Conservation (phyloP, 2,329 filamentous ascomycete genomes). For the Microcera coccophila region DNA sequence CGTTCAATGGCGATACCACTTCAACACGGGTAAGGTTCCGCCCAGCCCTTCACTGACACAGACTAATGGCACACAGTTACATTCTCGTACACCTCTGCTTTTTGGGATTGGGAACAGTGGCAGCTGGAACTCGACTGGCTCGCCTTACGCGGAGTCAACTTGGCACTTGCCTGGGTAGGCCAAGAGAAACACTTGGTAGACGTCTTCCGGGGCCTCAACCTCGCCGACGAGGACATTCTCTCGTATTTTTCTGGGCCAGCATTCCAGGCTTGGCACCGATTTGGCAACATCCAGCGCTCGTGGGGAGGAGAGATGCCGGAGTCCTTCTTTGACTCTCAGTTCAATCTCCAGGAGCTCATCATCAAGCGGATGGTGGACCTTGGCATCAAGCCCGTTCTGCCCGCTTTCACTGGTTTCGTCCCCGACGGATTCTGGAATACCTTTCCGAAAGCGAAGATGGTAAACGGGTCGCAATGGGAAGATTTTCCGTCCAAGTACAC, state of each 20-base stretch:
- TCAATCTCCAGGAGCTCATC: constrained; percentile 46
- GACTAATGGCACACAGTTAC: constrained; percentile 35
- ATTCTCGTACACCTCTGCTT: constrained; percentile 48
- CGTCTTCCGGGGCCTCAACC: constrained; percentile 43
- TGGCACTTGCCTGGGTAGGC: constrained; percentile 50
- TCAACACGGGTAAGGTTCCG: constrained; percentile 42
- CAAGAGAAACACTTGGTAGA: constrained; percentile 48
- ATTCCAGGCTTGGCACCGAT: constrained; percentile 52
- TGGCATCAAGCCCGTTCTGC: constrained; percentile 50
- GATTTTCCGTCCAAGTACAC: constrained; percentile 40
- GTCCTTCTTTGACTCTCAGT: constrained; percentile 46
- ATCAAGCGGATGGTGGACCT: constrained; percentile 47
- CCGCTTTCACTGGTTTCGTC: constrained; percentile 49
- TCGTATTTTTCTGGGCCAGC: constrained; percentile 48
- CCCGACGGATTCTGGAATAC: constrained; percentile 39
- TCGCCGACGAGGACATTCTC: constrained; percentile 41
- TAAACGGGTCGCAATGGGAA: constrained; percentile 42
- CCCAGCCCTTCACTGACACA: background rate
- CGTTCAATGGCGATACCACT: constrained; percentile 38
- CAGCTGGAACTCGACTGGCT: constrained; percentile 51
- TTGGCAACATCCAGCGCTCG: constrained; percentile 50
- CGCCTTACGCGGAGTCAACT: constrained; percentile 48
- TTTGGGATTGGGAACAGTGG: constrained; percentile 53
- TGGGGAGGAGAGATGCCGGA: constrained; percentile 44
- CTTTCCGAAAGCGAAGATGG: constrained; percentile 40